Evolutionary conservation across 2,329 filamentous ascomycete species (phyloP), one percentile per base, ranked within the genome.

Genomic region (Huntiella savannae): DNA sequence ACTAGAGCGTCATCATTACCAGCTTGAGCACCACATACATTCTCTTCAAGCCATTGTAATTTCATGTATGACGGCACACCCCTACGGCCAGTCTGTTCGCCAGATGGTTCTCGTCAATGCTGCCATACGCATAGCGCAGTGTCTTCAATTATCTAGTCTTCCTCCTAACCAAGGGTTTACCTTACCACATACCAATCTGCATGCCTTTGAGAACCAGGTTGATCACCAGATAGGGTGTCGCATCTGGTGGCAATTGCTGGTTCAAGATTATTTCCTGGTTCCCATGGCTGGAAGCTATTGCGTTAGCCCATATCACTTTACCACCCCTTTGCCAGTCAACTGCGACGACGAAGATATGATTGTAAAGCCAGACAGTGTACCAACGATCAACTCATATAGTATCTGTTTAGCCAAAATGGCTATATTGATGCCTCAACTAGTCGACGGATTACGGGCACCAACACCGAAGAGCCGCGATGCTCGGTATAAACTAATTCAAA

Each of bases 221-320:
- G 22, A 28, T 28, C 22, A 28, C 8, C 43, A 49, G 37, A 35
- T 49, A 33, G 22, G 38, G 3, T 44, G 48, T 7, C 43, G 48
- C 19, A 42, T 49, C n/a, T 49, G 48, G 48, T 49, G 48, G 48
- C 48, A 49, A 36, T 46, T 49, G 33, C 16, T 49, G 33, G 40
- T 49, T 11, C 48, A 49, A 22, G 48, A 49, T 16, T 49, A 49
- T 40, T 49, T 49, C 39, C 32, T 42, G 28, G 48, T 49, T 28
- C 48, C 48, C n/a, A 49, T 49, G 48, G 48, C 48, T 10, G 48
- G 48, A 16, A 46, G 43, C 11, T 49, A 49, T 40, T 43, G 48
- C 6, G 48, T 49, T 5, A 39, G 44, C 33, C 43, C 40, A 16
- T 46, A 49, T 16, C 48, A 49, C 34, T 49, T 49, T 19, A 49